These are phyloP conservation scores for Craspedostauros australis DNA, from an alignment of 108 stramenopile genomes.

Conservation along the genomic window DNA sequence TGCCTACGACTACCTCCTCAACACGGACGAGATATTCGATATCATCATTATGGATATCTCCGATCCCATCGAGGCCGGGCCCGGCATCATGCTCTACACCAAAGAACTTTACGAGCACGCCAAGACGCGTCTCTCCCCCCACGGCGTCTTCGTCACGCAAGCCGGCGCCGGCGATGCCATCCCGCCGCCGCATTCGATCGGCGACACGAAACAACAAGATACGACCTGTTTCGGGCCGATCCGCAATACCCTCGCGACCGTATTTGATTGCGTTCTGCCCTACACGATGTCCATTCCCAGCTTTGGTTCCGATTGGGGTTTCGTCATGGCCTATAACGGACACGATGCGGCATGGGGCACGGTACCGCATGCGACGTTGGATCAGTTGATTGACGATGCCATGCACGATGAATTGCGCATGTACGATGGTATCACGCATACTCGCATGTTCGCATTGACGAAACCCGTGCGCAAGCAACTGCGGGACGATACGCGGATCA, in stretches of 20 bases:
- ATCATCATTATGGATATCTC: conserved; percentile 85
- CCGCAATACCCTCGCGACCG: conserved; percentile 65
- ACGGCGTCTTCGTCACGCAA: conserved; percentile 85
- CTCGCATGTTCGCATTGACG: conserved; percentile 70
- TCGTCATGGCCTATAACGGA: conserved; percentile 75
- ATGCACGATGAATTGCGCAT: conserved; percentile 48
- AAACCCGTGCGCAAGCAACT: conserved; percentile 73
- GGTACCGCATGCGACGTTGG: conserved; percentile 20
- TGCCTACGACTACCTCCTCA: conserved; percentile 50
- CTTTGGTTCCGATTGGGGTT: conserved; percentile 89
- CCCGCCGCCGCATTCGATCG: conserved; percentile 30
- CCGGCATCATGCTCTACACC: conserved; percentile 86
- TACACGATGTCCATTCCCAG: conserved; percentile 74
- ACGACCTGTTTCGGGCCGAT: conserved; percentile 70
- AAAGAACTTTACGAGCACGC: conserved; percentile 86
- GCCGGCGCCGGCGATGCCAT: conserved; percentile 54
- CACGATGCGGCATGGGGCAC: not conserved
- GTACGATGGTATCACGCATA: conserved; percentile 79
- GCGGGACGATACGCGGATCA: conserved; percentile 66
- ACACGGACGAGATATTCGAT: conserved; percentile 57
- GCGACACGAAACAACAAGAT: conserved; percentile 37
- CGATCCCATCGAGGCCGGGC: conserved; percentile 89
- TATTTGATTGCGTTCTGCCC: conserved; percentile 74
- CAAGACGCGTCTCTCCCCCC: conserved; percentile 25
- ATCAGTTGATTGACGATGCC: conserved; percentile 37